Evolutionary conservation across 371 early-diverging fungal species (phyloP), one percentile per base, ranked within the genome.

Genomic region (Mucor saturninus): DNA sequence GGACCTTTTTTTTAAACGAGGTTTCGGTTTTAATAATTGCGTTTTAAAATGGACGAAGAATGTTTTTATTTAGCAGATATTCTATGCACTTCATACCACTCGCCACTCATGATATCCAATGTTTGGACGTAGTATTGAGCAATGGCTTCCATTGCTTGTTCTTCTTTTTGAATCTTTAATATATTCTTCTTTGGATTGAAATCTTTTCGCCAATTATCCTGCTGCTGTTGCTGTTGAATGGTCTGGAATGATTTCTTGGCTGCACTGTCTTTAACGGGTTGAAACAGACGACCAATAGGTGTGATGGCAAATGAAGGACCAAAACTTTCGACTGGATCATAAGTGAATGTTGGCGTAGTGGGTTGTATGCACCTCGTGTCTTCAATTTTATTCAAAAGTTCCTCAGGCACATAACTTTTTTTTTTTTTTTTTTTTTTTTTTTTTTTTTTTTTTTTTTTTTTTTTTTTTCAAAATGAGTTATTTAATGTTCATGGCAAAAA

Each of bases 161-260:
- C 80, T 66, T 83, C 83, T 31, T 68, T 69, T 59, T 83, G 83
- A 15, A 83, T 83, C 26, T 65, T 64, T 8, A 75, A 35, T 26
- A 83, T 59, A 45, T 68, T 79, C 64, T 80, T 83, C 49, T 73
- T 73, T 7, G 73, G 70, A 13, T 62, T 61, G 21, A 62, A 66
- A 31, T 70, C 72, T 30, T 77, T 77, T 38, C 72, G 60, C 75
- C 72, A 68, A 29, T 64, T 59, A 48, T 75, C 76, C 54, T 79
- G 75, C 13, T 70, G 35, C 53, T 70, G 64, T 52, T 81, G 83
- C 40, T 83, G 78, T 38, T 74, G 72, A 59, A 83, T 83, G 1
- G 65, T 62, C 28, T 74, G 69, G 63, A 83, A 80, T 9, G 80
- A 77, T 13, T 50, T 56, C 49, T 54, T 48, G n/a, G 14, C 28